These are phyloP conservation scores for Fusarium avenaceum DNA, from an alignment of 2,329 filamentous ascomycete genomes.

Conservation along the genomic window DNA sequence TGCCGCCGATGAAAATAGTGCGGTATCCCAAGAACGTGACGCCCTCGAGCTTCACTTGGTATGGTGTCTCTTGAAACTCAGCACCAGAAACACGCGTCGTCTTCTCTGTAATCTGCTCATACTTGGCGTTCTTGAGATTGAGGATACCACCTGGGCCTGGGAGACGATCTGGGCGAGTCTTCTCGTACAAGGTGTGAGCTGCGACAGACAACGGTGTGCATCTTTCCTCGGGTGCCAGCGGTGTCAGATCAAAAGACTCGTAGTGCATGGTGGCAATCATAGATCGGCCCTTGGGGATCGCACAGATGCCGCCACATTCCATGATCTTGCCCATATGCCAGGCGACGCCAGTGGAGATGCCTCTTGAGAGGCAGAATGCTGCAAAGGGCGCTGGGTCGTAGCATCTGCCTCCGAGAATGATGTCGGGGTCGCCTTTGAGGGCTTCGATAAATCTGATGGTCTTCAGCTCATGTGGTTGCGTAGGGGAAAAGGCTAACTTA, in stretches of 20 bases:
- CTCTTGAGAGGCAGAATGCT: slow-evolving; percentile 54
- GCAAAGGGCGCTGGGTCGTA: slow-evolving; percentile 59
- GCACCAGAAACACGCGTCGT: slow-evolving; percentile 59
- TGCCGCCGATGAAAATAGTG: slow-evolving; percentile 60
- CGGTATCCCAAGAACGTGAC: slow-evolving; percentile 59
- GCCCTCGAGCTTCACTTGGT: slow-evolving; percentile 65
- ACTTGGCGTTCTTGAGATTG: slow-evolving; percentile 56
- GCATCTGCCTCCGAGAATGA: slow-evolving; percentile 52
- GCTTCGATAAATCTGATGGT: slow-evolving; percentile 40
- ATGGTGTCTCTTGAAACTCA: slow-evolving; percentile 54
- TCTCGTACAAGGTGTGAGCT: slow-evolving; percentile 67
- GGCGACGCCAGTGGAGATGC: slow-evolving; percentile 52
- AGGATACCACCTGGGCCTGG: slow-evolving; percentile 64
- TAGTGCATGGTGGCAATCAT: slow-evolving; percentile 57
- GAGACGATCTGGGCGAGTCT: slow-evolving; percentile 63
- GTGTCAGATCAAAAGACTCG: slow-evolving; percentile 62
- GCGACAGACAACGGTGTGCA: slow-evolving; percentile 64
- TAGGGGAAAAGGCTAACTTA: slow-evolving; percentile 4
- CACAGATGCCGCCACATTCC: slow-evolving; percentile 64
- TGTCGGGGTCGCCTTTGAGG: slow-evolving; percentile 43
- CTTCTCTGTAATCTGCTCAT: slow-evolving; percentile 53
- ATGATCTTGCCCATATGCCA: slow-evolving; percentile 69
- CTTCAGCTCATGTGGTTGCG: not conserved
- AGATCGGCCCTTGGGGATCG: slow-evolving; percentile 60
- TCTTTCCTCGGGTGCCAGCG: slow-evolving; percentile 54